Conservation (phyloP, 805 yeast genomes). For the Pichia ethanolica region DNA sequence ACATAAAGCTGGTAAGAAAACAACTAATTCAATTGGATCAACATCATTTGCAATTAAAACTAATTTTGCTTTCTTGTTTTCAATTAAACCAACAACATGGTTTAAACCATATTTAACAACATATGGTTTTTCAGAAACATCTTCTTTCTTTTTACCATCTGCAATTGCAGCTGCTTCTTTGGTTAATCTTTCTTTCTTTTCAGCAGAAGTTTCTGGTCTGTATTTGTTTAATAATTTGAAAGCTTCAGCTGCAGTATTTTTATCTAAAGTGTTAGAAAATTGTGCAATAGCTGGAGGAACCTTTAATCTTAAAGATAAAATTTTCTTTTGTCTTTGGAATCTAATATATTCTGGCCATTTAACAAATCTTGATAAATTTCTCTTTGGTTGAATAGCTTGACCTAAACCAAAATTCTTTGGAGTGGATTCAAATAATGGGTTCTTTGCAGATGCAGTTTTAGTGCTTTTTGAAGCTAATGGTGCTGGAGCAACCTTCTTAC, state of each 20-base stretch:
- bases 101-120: slow-evolving; percentile 97
- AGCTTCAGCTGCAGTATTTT: slow-evolving; percentile 96
- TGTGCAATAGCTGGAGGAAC: slow-evolving; percentile 98
- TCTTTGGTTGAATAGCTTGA: slow-evolving; percentile 89
- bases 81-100: slow-evolving; percentile 96
- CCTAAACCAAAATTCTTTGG: slow-evolving; percentile 97
- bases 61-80: slow-evolving; percentile 97
- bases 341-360: slow-evolving; percentile 99
- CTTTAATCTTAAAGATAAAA: slow-evolving; percentile 90
- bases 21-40: slow-evolving; percentile 96
- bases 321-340: slow-evolving; percentile 98
- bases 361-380: slow-evolving; percentile 94
- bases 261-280: slow-evolving; percentile 93
- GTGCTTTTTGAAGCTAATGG: slow-evolving; percentile 80
- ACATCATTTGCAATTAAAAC: slow-evolving; percentile 98
- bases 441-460: slow-evolving; percentile 45
- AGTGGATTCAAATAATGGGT: slow-evolving; percentile 84
- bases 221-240: slow-evolving; percentile 97
- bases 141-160: slow-evolving; percentile 95
- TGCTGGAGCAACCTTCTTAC: slow-evolving; percentile 93
- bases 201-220: slow-evolving; percentile 96
- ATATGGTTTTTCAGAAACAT: slow-evolving; percentile 94
- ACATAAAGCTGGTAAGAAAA: slow-evolving; percentile 97
- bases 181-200: slow-evolving; percentile 98
- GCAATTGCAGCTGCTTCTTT: slow-evolving; percentile 99